Base-by-base conservation (phyloP, 2,329 filamentous ascomycete species). In the Hawksworthiomyces lignivorus region DNA sequence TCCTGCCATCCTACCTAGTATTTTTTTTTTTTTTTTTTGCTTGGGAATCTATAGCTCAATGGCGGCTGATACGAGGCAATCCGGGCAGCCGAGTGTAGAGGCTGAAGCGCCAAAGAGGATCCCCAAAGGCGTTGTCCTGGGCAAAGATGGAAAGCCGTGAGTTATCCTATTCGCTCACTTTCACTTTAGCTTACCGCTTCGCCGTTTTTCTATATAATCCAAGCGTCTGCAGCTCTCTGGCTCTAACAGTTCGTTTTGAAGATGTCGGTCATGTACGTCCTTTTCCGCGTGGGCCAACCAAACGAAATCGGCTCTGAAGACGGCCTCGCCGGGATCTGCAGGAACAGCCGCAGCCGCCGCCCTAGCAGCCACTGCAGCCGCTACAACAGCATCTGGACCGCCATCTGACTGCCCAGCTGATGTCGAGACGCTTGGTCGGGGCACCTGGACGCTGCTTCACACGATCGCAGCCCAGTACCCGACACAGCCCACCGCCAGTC, bases 381-480 rank as follows among this genome's bases (percentile, higher is more conserved):
- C 54, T 5, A 44, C 60, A 14, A 50, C 63, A 5, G 52, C 58
- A 19, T 43, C 59, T n/a, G 50, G 62, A 27, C 58, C 66, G 12
- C 68, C 72, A 7, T 48, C 69, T 44, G 84, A 94, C 62, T 97
- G 90, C 59, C 92, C 92, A 0, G 84, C 92, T 1, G 89, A 97
- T 58, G 87, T 96, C 50, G 87, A 94, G 58, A 66, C 72, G 14
- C 80, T 98, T 5, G 92, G 92, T 36, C 85, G 88, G 48, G 82
- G 81, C 46, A 86, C 87, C 11, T 98, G 92, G 92, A 96, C 88
- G 0, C 75, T 98, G 17, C 77, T 98, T 2, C 92, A 98, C 68
- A 83, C 84, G 8, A 85, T 98, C 50, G 86, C 90, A 12, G 92
- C 89, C 1, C 78, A 78, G 12, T 98, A 97, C 61, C 92, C 92